phyloP scores from a whole-genome alignment of 805 yeast genomes.

The Citeromyces matritensis region DNA sequence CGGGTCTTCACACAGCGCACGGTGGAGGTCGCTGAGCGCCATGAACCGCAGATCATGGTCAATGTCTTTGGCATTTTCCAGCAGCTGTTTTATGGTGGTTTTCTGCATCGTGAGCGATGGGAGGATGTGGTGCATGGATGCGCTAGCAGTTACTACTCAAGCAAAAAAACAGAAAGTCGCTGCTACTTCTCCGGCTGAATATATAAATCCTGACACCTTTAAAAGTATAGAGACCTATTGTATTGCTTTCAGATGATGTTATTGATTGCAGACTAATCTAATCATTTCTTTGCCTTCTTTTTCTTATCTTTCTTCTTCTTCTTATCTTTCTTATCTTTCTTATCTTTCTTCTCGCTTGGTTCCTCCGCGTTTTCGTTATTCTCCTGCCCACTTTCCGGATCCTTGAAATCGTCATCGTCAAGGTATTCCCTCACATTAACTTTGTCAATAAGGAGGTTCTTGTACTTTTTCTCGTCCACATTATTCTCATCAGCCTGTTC shows the following conservation, averaged over 20 bases:
- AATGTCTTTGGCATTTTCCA: slow-evolving; percentile 33
- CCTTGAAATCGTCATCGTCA: slow-evolving; percentile 12
- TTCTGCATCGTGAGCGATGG: too few species aligned
- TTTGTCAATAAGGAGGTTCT: slow-evolving; percentile 22
- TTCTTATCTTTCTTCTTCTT: slow-evolving; percentile 5
- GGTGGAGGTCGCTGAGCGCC: slow-evolving; percentile 67
- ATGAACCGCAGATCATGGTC: slow-evolving; percentile 77
- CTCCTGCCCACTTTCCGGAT: slow-evolving; percentile 4
- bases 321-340: slow-evolving; percentile 5
- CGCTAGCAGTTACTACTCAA: not conserved
- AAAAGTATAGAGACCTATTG: not conserved
- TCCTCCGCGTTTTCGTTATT: slow-evolving; percentile 4
- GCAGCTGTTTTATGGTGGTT: slow-evolving; percentile 2
- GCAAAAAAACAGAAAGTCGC: not conserved
- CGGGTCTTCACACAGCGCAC: slow-evolving; percentile 12
- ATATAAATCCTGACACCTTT: not conserved
- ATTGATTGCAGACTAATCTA: slow-evolving; percentile 3
- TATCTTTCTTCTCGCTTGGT: slow-evolving; percentile 6
- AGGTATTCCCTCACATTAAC: slow-evolving; percentile 23
- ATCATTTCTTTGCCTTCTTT: slow-evolving; percentile 4
- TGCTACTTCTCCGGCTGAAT: not conserved
- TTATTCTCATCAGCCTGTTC: slow-evolving; percentile 4
- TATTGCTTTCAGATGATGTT: slow-evolving; percentile 4
- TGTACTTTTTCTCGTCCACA: not conserved
- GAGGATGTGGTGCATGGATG: too few species aligned